Percentiles rank a stretch among this genome's conserved stretches.
phyloP scores from a whole-genome alignment of 2,329 filamentous ascomycete species.

The Dissoconium aciculare region DNA sequence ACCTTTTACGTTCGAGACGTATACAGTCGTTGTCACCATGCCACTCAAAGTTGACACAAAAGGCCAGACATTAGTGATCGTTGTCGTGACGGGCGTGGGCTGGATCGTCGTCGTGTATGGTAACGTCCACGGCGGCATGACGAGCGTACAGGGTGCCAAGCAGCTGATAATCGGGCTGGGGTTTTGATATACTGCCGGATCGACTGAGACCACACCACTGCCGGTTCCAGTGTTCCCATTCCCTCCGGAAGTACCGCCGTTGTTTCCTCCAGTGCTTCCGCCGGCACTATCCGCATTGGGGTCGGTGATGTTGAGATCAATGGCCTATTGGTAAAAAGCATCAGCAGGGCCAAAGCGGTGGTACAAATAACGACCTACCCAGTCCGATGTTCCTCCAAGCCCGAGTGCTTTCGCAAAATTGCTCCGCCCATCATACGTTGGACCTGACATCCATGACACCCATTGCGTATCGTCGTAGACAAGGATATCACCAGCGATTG shows the following conservation, averaged over 20 bases:
- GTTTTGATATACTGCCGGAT: slow-evolving; percentile 6
- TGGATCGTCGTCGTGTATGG: slow-evolving; percentile 7
- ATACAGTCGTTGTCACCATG: slow-evolving; percentile 5
- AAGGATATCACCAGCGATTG: slow-evolving; percentile 4
- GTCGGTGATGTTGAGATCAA: slow-evolving; percentile 17
- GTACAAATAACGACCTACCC: no score
- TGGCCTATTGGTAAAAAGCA: no score
- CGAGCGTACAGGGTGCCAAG: slow-evolving; percentile 7
- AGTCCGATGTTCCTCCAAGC: slow-evolving; percentile 24
- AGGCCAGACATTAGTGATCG: slow-evolving; percentile 5
- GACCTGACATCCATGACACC: slow-evolving; percentile 14
- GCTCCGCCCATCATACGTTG: slow-evolving; percentile 14
- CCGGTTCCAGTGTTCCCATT: slow-evolving; percentile 3
- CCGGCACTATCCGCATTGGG: no score
- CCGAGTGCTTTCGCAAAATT: slow-evolving; percentile 14
- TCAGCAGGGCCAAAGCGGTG: no score
- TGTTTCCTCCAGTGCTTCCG: slow-evolving; percentile 3
- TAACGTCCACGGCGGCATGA: slow-evolving; percentile 7
- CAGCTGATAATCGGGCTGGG: slow-evolving; percentile 5
- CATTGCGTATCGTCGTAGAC: slow-evolving; percentile 14
- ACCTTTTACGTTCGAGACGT: slow-evolving; percentile 5
- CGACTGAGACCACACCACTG: slow-evolving; percentile 6
- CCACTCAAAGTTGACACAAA: slow-evolving; percentile 4
- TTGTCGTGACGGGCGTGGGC: slow-evolving; percentile 6
- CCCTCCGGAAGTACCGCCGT: slow-evolving; percentile 1